A percentile compares a stretch with the other conserved stretches of the same genome.
Evolutionary conservation across 176 grass and related monocot species (phyloP).

Genomic region (Guadua angustifolia): DNA sequence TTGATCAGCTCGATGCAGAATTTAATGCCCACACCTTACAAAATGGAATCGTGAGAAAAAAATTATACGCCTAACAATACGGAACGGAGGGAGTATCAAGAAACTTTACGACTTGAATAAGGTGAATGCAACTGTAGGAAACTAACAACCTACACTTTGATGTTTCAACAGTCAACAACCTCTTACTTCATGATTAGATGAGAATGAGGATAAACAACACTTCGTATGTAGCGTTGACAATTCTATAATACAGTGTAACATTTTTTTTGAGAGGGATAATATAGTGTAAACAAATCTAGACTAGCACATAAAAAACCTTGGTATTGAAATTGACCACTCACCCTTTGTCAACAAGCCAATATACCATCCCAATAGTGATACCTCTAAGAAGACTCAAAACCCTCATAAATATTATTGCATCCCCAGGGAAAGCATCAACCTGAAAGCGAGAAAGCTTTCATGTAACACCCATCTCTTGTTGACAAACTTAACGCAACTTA

Average conservation of each 20-base stretch:
- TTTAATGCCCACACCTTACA: no score
- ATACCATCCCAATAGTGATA: conserved; percentile 86
- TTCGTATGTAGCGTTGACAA: not conserved
- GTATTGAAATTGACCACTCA: conserved; percentile 42
- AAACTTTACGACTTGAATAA: not conserved
- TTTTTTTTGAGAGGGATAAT: no score
- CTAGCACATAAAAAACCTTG: not conserved
- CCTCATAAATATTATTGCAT: conserved; percentile 94
- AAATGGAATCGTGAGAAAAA: no score
- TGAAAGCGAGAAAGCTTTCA: conserved; percentile 41
- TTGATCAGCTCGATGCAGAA: no score
- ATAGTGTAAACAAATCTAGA: conserved; percentile 28
- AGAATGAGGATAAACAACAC: not conserved
- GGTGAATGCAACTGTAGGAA: no score
- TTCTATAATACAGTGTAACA: not conserved
- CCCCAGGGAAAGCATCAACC: conserved; percentile 97
- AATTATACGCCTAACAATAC: no score
- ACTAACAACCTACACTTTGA: no score
- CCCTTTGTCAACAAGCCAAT: conserved; percentile 95
- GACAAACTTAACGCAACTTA: not conserved
- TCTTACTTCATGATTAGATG: not conserved
- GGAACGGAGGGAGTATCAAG: no score
- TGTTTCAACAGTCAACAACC: not conserved
- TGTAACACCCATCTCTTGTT: conserved; percentile 19
- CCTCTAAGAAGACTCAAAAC: conserved; percentile 99